Base-by-base conservation (phyloP, 352 stramenopile genomes). In the Thraustotheca clavata region DNA sequence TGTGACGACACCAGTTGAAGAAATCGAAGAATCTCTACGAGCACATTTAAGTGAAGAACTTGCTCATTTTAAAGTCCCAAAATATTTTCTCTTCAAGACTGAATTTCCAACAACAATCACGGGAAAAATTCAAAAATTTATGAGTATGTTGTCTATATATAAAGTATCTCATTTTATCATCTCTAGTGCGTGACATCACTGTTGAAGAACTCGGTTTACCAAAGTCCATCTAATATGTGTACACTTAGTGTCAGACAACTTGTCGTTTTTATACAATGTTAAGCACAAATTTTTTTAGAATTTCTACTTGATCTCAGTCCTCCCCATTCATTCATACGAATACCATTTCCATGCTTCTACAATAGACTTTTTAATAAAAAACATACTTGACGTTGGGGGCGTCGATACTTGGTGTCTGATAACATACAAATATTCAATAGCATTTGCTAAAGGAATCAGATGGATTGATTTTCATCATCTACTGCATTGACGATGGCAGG, bases 41-140 rank as follows among this genome's bases (percentile, higher is more conserved):
- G 52, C 18, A 18, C 62, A 55, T 22, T 36, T 69, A 22, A 11
- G 26, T 2, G 48, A 9, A 16, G 22, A 70, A 2, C 29, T 72
- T 5, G 50, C 61, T 6, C 68, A 72, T 27, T 62, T 68, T 16
- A 72, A 72, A 41, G 57, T 72, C 18, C 68, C 68, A 11, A 67
- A 57, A 22, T 72, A 68, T 57, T 36, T 72, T 54, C n/a, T 67
- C n/a, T 69, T 70, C 46, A 65, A 67, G 61, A 16, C 38, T 16
- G 48, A 62, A 12, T 68, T 68, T 33, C 61, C 61, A 22, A 68
- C 49, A 4, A 72, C 68, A 4, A 67, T 72, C 43, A 72, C 68
- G 35, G 68, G 68, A 39, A 72, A 72, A 46, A 40, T 72, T 11
- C 68, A 69, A 24, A 72, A 72, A 40, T 72, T 70, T 40, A 55